Base-by-base conservation (phyloP, 192 early-diverging fungal genomes). In the Podila verticillata region DNA sequence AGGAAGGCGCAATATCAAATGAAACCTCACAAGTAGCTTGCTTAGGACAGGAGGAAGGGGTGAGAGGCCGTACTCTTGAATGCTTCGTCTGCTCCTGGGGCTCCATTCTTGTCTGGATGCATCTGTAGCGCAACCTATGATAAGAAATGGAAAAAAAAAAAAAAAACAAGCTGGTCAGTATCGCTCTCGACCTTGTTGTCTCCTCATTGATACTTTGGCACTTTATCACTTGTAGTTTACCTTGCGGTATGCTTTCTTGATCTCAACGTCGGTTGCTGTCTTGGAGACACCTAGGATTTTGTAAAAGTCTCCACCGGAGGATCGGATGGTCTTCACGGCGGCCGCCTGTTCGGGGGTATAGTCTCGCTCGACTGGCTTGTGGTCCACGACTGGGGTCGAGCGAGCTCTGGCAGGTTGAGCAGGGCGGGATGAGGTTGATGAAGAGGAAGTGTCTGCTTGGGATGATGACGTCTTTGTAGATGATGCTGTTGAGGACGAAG, bases 211-310 rank as follows among this genome's bases (percentile, higher is more conserved):
- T n/a, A n/a, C 6, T 44, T 15, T 44, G 12, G 2, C 13, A 15
- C 39, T 15, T 3, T 15, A 44, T 44, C 13, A 12, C 10, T 7
- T 20, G n/a, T n/a, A 34, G n/a, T n/a, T n/a, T 72, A 95, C 93
- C 91, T 97, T 97, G 74, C 96, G 87, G 75, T 98, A 98, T 4
- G 97, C 93, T 84, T 95, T 96, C 74, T 97, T 97, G 28, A 98
- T 92, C 66, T 97, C 96, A 7, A 74, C 74, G 7, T 96, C 95
- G 20, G 90, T 86, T 34, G 92, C 95, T 47, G 87, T 84, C 75
- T 95, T 95, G 31, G 86, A 86, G 59, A 97, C 71, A 12, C 92
- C 90, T 30, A 98, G 83, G 19, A 97, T 87, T 20, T 88, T 90
- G 74, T 98, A 98, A 70, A 94, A 94, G 81, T 98, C 94, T 19